A percentile compares a stretch with the other conserved stretches of the same genome.
phyloP scores from a whole-genome alignment of 192 early-diverging fungal species.

The Backusella westeae region DNA sequence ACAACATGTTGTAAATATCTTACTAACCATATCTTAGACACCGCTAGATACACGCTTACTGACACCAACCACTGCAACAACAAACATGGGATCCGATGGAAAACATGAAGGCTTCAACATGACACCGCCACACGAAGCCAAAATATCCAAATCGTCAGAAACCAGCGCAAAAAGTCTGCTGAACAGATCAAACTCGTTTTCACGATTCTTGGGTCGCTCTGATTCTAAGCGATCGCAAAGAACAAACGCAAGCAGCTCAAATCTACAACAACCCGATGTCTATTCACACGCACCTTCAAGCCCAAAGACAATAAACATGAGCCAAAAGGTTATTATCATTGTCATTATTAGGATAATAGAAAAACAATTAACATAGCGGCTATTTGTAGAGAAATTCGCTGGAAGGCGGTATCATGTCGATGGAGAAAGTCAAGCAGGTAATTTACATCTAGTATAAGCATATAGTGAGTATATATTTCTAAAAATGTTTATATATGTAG shows the following conservation, averaged over 20 bases:
- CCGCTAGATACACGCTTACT: not conserved
- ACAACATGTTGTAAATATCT: not conserved
- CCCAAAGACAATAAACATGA: constrained; percentile 12
- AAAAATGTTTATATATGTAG: constrained; percentile 12
- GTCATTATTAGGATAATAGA: too few relatives aligned
- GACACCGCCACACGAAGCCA: constrained; percentile 9
- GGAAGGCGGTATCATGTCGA: constrained; percentile 53
- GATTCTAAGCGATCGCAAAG: constrained; percentile 31
- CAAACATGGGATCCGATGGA: not conserved
- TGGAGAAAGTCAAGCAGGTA: constrained; percentile 53
- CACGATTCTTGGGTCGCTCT: constrained; percentile 32
- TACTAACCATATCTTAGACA: not conserved
- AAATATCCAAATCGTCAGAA: constrained; percentile 18
- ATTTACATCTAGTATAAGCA: not conserved
- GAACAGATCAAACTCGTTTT: constrained; percentile 39
- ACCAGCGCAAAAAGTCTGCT: constrained; percentile 19
- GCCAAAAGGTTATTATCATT: constrained; percentile 23
- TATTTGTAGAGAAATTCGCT: constrained; percentile 39
- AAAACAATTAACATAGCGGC: not conserved
- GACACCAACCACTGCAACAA: not conserved
- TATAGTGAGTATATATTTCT: not conserved
- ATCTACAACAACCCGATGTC: constrained; percentile 9
- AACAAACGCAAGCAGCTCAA: not conserved
- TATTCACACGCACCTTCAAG: constrained; percentile 20
- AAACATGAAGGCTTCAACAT: constrained; percentile 26